phyloP scores from a whole-genome alignment of 2,329 filamentous ascomycete genomes.

The Ophiocordyceps camponoti-saundersi region DNA sequence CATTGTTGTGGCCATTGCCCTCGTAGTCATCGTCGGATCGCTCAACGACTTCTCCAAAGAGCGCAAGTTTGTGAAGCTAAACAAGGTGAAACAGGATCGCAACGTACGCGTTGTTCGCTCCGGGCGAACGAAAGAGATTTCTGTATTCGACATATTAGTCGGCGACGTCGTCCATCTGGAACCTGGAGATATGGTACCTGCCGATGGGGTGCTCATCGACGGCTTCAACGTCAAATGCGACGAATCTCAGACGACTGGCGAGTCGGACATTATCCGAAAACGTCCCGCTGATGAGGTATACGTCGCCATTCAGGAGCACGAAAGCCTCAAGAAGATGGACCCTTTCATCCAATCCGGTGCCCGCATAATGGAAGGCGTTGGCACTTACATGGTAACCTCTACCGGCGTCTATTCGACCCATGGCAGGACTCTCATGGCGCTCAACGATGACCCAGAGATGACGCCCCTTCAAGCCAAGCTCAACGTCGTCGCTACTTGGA shows the following conservation, averaged over 20 bases:
- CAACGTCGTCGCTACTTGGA: conserved; percentile 59
- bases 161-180: conserved; percentile 60
- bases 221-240: conserved; percentile 63
- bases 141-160: conserved; percentile 50
- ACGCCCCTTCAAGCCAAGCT: conserved; percentile 64
- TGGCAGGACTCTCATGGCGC: conserved; percentile 57
- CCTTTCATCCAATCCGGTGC: conserved; percentile 75
- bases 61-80: conserved; percentile 60
- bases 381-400: conserved; percentile 57
- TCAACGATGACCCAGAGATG: conserved; percentile 58
- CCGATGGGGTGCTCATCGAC: conserved; percentile 56
- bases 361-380: conserved; percentile 61
- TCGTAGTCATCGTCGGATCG: conserved; percentile 62
- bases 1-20: conserved; percentile 63
- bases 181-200: conserved; percentile 57
- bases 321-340: conserved; percentile 55
- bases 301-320: conserved; percentile 48
- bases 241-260: conserved; percentile 63
- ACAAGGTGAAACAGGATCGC: conserved; percentile 64
- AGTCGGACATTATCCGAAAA: conserved; percentile 62
- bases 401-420: conserved; percentile 59
- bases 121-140: conserved; percentile 51
- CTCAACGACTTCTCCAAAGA: conserved; percentile 71
- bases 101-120: conserved; percentile 55
- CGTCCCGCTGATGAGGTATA: conserved; percentile 49